Conservation (phyloP, 805 yeast genomes). For the Aciculoconidium aculeatum region DNA sequence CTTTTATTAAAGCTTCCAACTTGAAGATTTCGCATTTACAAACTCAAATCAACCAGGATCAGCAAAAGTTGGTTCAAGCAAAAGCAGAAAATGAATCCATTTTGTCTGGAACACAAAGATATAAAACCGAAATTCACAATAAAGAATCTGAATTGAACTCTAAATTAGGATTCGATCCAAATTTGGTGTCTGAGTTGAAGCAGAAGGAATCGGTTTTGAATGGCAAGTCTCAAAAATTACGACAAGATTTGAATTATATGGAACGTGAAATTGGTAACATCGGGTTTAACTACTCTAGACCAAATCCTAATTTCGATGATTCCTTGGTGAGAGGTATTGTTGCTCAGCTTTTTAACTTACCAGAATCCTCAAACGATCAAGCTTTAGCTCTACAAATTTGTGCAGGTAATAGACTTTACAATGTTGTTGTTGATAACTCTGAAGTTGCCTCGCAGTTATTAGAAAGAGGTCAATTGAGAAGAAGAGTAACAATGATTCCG, state of each 20-base stretch:
- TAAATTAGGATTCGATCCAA: constrained; percentile 54
- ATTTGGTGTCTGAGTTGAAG: constrained; percentile 38
- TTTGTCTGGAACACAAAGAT: constrained; percentile 37
- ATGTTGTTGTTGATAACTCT: constrained; percentile 87
- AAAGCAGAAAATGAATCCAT: constrained; percentile 39
- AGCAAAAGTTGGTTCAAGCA: constrained; percentile 50
- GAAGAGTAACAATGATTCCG: constrained; percentile 89
- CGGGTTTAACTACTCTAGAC: constrained; percentile 68
- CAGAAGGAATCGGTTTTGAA: constrained; percentile 39
- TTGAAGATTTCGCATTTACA: constrained; percentile 54
- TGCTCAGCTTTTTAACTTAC: constrained; percentile 71
- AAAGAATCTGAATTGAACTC: constrained; percentile 38
- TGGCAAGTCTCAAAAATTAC: constrained; percentile 38
- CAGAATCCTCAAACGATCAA: constrained; percentile 48
- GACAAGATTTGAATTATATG: constrained; percentile 46
- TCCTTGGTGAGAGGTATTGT: constrained; percentile 79
- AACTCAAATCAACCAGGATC: constrained; percentile 44
- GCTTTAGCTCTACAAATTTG: constrained; percentile 86
- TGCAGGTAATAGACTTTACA: constrained; percentile 88
- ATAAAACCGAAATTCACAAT: constrained; percentile 31
- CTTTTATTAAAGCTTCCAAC: constrained; percentile 52
- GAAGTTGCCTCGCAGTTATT: constrained; percentile 76
- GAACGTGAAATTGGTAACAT: constrained; percentile 63
- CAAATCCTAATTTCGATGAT: constrained; percentile 55
- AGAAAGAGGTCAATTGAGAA: constrained; percentile 69